Evolutionary conservation across 139 green algal species (phyloP), one percentile per base, ranked within the genome.

Genomic region (Closterium sp.): DNA sequence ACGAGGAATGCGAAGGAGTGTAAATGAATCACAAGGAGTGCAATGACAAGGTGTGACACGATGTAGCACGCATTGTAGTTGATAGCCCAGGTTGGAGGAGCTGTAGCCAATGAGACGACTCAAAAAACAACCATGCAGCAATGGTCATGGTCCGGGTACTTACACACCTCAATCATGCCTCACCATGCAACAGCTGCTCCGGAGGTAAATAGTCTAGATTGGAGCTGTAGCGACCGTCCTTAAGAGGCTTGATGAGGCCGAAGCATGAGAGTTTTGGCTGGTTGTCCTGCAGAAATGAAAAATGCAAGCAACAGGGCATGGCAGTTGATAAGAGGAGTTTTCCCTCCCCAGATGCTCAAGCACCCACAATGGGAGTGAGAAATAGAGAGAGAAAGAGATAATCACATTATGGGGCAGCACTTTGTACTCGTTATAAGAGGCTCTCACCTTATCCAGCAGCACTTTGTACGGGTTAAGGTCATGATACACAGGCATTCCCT

Each of bases 391-490:
- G 32, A 38, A 2, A 38, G 32, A 3, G 32, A 38, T 38, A 38
- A 38, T 3, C 32, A 38, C 7, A 7, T 50, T 17, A 50, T 9
- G 7, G 38, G 1, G 62, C 62, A 79, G 27, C 62, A 79, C 17
- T 79, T 79, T 24, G 17, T 79, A 22, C 62, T 70, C 45, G 11
- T 70, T 70, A 70, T 13, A 70, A 70, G n/a, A n/a, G 45, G 10
- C 45, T 22, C 9, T 70, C 79, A 87, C 79, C 79, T 87, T 87
- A 30, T 87, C 79, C 9, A 87, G n/a, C 27, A 87, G 79, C 27
- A 87, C 79, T 87, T 30, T 87, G 79, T 87, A 87, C 2, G 79
- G 79, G 79, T 87, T 87, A 21, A 87, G 79, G 79, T 87, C 79
- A 21, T 87, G 79, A 30, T 87, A 87, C 79, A 87, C 79, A 13